These are phyloP conservation scores for Ascochyta rabiei DNA, from an alignment of 2,329 filamentous ascomycete genomes.

Conservation along the genomic window DNA sequence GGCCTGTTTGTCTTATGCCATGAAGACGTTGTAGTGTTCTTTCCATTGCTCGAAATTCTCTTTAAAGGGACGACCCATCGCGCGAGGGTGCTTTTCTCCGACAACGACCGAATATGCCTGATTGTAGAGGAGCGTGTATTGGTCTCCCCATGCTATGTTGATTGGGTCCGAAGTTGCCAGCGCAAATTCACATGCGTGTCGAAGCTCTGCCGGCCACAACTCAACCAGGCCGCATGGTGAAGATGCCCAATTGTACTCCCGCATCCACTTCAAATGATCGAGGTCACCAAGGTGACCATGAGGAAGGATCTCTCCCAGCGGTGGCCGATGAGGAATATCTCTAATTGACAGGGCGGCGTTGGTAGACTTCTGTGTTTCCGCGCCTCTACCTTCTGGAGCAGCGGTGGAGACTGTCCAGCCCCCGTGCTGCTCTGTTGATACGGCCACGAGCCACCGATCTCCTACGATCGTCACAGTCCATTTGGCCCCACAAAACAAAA, in stretches of 20 bases:
- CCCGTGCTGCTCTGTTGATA: neutral
- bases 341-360: too few species aligned
- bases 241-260: conserved; percentile 71
- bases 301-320: neutral
- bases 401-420: too few species aligned
- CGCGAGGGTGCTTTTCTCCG: conserved; percentile 73
- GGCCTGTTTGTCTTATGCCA: conserved; percentile 69
- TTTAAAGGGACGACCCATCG: conserved; percentile 74
- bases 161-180: conserved; percentile 63
- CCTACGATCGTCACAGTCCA: conserved; percentile 2
- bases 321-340: neutral
- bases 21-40: conserved; percentile 69
- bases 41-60: conserved; percentile 75
- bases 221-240: conserved; percentile 77
- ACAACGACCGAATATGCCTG: conserved; percentile 67
- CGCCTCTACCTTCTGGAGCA: too few species aligned
- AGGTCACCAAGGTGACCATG: conserved; percentile 6
- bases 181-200: conserved; percentile 77
- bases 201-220: conserved; percentile 70
- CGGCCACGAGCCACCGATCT: conserved; percentile 2
- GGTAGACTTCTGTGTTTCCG: too few species aligned
- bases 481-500: neutral
- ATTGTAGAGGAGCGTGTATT: conserved; percentile 71
- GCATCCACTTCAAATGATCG: conserved; percentile 71
- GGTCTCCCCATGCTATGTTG: conserved; percentile 77